These are phyloP conservation scores for Phoma sp. DNA, from an alignment of 2,329 filamentous ascomycete genomes.

Conservation along the genomic window DNA sequence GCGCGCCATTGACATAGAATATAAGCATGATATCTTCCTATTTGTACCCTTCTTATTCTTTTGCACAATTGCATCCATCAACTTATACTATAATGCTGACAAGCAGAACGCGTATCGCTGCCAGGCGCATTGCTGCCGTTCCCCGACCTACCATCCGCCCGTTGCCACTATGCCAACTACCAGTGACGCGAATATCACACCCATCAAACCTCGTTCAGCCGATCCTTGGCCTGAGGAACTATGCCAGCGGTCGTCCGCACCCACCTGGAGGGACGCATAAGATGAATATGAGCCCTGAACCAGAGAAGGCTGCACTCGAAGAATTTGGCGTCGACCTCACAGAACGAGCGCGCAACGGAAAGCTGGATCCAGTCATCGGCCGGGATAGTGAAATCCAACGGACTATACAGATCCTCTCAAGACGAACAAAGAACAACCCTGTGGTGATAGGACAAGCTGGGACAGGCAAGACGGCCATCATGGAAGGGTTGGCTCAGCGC, in stretches of 20 bases:
- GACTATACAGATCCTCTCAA: constrained; percentile 90
- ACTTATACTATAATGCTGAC: constrained; percentile 41
- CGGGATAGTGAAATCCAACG: constrained; percentile 89
- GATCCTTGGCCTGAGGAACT: constrained; percentile 55
- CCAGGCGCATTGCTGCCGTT: constrained; percentile 40
- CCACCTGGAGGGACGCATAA: constrained; percentile 91
- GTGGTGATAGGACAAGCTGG: constrained; percentile 91
- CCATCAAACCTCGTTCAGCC: constrained; percentile 44
- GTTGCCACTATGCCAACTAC: constrained; percentile 34
- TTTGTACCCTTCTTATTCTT: constrained; percentile 7
- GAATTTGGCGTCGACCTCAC: constrained; percentile 92
- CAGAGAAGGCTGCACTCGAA: constrained; percentile 85
- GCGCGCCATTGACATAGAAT: constrained; percentile 26
- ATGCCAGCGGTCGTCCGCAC: constrained; percentile 70
- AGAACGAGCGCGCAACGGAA: constrained; percentile 80
- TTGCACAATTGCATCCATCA: constrained; percentile 4
- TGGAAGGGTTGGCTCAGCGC: constrained; percentile 87
- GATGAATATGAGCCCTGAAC: constrained; percentile 82
- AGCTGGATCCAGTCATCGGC: constrained; percentile 94
- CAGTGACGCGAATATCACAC: constrained; percentile 13
- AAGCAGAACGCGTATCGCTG: constrained; percentile 42
- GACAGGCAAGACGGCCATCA: constrained; percentile 90
- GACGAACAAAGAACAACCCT: constrained; percentile 94
- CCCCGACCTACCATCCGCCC: constrained; percentile 25
- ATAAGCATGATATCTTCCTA: constrained; percentile 27